Percentiles rank a stretch among this genome's conserved stretches.
These are phyloP conservation scores for Penicillium sp. DNA, from an alignment of 2,329 filamentous ascomycete species.

Conservation along the genomic window DNA sequence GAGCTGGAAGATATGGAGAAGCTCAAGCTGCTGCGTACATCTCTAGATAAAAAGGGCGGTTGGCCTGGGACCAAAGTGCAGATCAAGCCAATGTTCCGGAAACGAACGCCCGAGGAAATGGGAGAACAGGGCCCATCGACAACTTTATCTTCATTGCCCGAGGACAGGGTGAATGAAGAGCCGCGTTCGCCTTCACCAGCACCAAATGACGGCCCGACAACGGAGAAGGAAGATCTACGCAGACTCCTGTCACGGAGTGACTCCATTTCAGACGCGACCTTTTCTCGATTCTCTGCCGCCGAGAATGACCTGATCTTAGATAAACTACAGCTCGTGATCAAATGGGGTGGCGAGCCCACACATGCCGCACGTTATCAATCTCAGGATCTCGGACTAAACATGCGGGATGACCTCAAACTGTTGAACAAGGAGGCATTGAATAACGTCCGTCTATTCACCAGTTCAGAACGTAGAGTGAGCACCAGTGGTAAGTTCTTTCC, in stretches of 20 bases:
- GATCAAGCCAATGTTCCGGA: slow-evolving; percentile 98
- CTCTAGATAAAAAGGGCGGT: slow-evolving; percentile 83
- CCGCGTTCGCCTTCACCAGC: slow-evolving; percentile 20
- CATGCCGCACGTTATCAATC: slow-evolving; percentile 96
- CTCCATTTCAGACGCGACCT: slow-evolving; percentile 81
- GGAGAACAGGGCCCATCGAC: slow-evolving; percentile 26
- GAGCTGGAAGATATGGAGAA: slow-evolving; percentile 82
- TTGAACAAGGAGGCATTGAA: slow-evolving; percentile 90
- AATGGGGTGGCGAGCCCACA: slow-evolving; percentile 97
- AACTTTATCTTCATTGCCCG: slow-evolving; percentile 12
- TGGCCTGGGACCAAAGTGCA: slow-evolving; percentile 98
- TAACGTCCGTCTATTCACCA: slow-evolving; percentile 92
- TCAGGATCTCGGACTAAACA: slow-evolving; percentile 89
- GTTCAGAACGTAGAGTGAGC: slow-evolving; percentile 88
- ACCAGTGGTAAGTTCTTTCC: slow-evolving; percentile 59
- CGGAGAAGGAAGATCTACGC: slow-evolving; percentile 37
- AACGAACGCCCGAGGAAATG: slow-evolving; percentile 66
- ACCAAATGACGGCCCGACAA: slow-evolving; percentile 15
- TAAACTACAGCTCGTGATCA: slow-evolving; percentile 95
- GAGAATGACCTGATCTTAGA: slow-evolving; percentile 92
- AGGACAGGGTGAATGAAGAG: slow-evolving; percentile 20
- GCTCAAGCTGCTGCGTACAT: slow-evolving; percentile 78
- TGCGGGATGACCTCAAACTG: slow-evolving; percentile 88
- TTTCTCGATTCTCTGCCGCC: slow-evolving; percentile 88
- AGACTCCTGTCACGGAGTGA: slow-evolving; percentile 65